Conservation (phyloP, 345 rosid species). For the Arabis alpina region DNA sequence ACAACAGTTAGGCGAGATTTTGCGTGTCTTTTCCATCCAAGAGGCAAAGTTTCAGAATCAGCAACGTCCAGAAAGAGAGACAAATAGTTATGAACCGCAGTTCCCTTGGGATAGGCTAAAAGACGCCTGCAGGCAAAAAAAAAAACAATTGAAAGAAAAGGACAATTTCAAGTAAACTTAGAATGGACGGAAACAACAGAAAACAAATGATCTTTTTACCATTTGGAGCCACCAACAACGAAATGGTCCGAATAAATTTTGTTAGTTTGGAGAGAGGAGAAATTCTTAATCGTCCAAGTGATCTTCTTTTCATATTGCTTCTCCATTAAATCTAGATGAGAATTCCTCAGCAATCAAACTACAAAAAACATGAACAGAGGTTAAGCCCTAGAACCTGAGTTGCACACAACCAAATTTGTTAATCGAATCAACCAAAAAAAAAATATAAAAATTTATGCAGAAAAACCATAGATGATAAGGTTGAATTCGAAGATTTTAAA, state of each 20-base stretch:
- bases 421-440: too few relatives aligned
- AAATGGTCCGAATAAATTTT: not conserved
- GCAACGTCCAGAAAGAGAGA: constrained; percentile 76
- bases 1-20: constrained; percentile 65
- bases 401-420: too few relatives aligned
- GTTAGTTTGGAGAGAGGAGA: not conserved
- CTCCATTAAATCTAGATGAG: not conserved
- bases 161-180: too few relatives aligned
- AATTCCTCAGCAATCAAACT: too few relatives aligned
- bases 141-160: not conserved
- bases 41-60: constrained; percentile 56
- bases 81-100: constrained; percentile 48
- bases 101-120: constrained; percentile 71
- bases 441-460: too few relatives aligned
- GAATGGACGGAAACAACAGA: not conserved
- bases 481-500: too few relatives aligned
- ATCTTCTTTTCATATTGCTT: not conserved
- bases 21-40: constrained; percentile 79
- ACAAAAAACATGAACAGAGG: too few relatives aligned
- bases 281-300: constrained; percentile 11
- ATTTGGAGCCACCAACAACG: not conserved
- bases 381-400: too few relatives aligned
- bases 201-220: not conserved
- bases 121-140: constrained; percentile 54
- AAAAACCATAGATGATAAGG: too few relatives aligned